Evolutionary conservation across 2,329 filamentous ascomycete genomes (phyloP).

Genomic region (Nigrospora oryzae): DNA sequence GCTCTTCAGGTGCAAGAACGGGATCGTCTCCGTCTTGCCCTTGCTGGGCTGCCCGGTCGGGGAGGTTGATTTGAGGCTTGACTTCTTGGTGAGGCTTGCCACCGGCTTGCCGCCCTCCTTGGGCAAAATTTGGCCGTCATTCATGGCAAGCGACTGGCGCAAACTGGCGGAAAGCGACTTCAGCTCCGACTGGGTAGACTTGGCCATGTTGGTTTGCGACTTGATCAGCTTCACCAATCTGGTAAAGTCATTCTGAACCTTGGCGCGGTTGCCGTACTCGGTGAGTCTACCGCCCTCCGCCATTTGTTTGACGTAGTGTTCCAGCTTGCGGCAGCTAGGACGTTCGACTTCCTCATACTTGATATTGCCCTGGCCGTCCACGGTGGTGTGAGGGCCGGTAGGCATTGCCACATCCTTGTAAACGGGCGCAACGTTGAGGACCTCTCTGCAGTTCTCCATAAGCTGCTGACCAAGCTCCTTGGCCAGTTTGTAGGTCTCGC

Average conservation of each 20-base stretch:
- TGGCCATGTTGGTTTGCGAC: conserved; percentile 95
- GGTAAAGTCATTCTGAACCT: conserved; percentile 92
- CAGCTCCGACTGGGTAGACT: conserved; percentile 92
- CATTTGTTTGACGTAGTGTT: conserved; percentile 98
- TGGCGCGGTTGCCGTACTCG: conserved; percentile 95
- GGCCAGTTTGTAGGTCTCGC: conserved; percentile 95
- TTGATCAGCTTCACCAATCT: conserved; percentile 98
- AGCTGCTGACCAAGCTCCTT: conserved; percentile 89
- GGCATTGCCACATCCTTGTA: conserved; percentile 95
- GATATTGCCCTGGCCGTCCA: conserved; percentile 86
- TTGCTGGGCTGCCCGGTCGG: conserved; percentile 51
- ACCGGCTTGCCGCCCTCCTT: conserved; percentile 65
- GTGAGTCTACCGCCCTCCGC: conserved; percentile 97
- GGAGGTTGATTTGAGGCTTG: conserved; percentile 28
- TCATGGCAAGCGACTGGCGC: conserved; percentile 91
- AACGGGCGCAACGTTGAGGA: conserved; percentile 71
- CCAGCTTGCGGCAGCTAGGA: conserved; percentile 86
- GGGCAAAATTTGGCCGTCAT: conserved; percentile 92
- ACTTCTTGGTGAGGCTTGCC: conserved; percentile 35
- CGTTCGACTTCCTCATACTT: conserved; percentile 84
- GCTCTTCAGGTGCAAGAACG: conserved; percentile 94
- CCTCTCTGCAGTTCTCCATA: conserved; percentile 95
- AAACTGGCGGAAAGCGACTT: conserved; percentile 92
- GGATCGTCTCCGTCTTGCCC: conserved; percentile 94
- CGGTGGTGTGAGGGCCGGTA: conserved; percentile 84